Conservation (phyloP, 108 stramenopile species). For the Nitzschia sp. region DNA sequence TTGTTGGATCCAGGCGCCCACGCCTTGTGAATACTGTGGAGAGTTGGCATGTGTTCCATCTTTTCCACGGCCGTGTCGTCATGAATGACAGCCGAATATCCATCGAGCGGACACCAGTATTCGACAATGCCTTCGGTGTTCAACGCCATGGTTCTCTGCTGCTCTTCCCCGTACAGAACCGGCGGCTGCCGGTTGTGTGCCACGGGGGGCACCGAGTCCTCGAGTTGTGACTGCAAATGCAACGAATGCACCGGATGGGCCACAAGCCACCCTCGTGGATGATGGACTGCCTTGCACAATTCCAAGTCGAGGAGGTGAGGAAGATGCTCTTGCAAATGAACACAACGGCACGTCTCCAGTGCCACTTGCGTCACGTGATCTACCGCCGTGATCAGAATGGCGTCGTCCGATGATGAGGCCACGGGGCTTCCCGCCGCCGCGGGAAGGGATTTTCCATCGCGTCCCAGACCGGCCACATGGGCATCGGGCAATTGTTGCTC, state of each 20-base stretch:
- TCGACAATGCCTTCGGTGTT: constrained; percentile 41
- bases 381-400: constrained; percentile 10
- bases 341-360: constrained; percentile 31
- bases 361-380: constrained; percentile 33
- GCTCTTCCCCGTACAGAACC: constrained; percentile 51
- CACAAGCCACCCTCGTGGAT: constrained; percentile 28
- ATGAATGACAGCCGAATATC: constrained; percentile 18
- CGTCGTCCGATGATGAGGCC: background rate
- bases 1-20: too few species aligned
- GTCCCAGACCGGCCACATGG: background rate
- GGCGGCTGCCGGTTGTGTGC: constrained; percentile 17
- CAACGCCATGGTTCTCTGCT: constrained; percentile 39
- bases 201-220: constrained; percentile 2
- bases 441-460: background rate
- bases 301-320: constrained; percentile 30
- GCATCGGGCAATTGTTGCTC: constrained; percentile 37
- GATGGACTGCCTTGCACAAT: constrained; percentile 13
- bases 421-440: background rate
- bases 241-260: constrained; percentile 40
- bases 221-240: constrained; percentile 36
- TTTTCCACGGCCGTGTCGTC: constrained; percentile 22
- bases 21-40: constrained; percentile 11
- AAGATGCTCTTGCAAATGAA: constrained; percentile 37
- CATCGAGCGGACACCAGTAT: constrained; percentile 36
- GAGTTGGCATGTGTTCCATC: constrained; percentile 20